A percentile compares a stretch with the other conserved stretches of the same genome.
phyloP scores from a whole-genome alignment of 2,329 filamentous ascomycete genomes.

The Botrytis galanthina region DNA sequence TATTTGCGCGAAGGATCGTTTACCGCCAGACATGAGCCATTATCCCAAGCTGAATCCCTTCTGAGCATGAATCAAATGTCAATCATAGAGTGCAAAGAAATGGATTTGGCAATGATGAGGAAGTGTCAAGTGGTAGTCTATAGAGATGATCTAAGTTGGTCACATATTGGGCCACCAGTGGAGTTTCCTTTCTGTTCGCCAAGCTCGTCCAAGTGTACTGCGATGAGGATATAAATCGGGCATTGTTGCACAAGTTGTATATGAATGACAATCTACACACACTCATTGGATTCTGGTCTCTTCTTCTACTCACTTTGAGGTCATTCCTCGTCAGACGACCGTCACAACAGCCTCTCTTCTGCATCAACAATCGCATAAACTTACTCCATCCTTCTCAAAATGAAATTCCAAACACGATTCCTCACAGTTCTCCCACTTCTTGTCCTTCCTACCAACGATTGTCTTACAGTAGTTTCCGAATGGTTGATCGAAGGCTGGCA shows the following conservation, averaged over 20 bases:
- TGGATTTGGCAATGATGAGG: background rate
- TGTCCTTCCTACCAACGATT: background rate
- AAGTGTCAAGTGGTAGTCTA: background rate
- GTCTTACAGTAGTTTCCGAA: background rate
- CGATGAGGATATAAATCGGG: background rate
- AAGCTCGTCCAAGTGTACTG: background rate
- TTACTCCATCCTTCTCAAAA: background rate
- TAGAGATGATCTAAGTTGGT: background rate
- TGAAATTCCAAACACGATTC: background rate
- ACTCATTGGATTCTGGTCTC: background rate
- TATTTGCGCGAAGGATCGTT: background rate
- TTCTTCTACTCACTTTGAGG: background rate
- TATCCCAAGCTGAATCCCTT: background rate
- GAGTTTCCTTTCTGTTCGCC: background rate
- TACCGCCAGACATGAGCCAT: background rate
- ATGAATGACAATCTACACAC: background rate
- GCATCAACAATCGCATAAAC: background rate
- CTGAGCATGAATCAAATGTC: background rate
- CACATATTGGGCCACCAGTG: background rate
- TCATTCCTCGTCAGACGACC: background rate
- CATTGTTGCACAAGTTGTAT: background rate
- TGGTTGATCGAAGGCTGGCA: background rate
- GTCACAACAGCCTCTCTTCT: background rate
- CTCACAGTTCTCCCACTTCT: background rate
- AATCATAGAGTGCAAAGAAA: background rate